A percentile compares a stretch with the other conserved stretches of the same genome.
phyloP scores from a whole-genome alignment of 352 stramenopile species.

The Phytopythium oedochilum region DNA sequence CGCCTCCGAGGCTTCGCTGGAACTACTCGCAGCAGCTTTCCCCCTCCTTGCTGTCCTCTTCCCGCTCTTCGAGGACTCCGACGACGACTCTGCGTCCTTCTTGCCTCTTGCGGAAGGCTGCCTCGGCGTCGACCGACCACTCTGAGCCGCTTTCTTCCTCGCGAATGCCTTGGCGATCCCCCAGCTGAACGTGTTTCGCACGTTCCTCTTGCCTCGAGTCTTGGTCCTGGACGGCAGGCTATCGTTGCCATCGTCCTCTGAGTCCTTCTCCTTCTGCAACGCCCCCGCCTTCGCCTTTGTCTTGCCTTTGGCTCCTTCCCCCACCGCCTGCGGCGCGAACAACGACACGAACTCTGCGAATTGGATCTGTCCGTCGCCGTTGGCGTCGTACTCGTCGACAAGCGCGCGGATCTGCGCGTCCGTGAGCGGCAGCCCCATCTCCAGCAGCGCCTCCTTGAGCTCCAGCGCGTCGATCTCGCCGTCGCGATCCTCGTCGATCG shows the following conservation, averaged over 20 bases:
- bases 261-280: slow-evolving; percentile 9
- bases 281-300: neutral
- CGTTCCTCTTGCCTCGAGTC: slow-evolving; percentile 30
- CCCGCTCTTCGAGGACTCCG: slow-evolving; percentile 8
- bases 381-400: slow-evolving; percentile 55
- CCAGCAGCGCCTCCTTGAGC: slow-evolving; percentile 47
- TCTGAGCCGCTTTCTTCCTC: slow-evolving; percentile 29
- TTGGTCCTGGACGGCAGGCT: slow-evolving; percentile 7
- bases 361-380: slow-evolving; percentile 58
- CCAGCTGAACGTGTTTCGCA: slow-evolving; percentile 70
- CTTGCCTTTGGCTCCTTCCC: slow-evolving; percentile 9
- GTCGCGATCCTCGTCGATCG: slow-evolving; percentile 54
- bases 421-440: slow-evolving; percentile 65
- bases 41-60: neutral
- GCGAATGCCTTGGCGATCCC: slow-evolving; percentile 67
- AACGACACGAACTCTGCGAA: slow-evolving; percentile 55
- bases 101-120: slow-evolving; percentile 11
- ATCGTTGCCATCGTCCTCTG: neutral
- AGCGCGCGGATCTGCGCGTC: slow-evolving; percentile 58
- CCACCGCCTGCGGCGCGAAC: slow-evolving; percentile 18
- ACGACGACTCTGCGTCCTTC: neutral
- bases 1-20: slow-evolving; percentile 10
- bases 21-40: slow-evolving; percentile 11
- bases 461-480: slow-evolving; percentile 46
- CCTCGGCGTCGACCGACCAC: slow-evolving; percentile 6